Evolutionary conservation across 371 early-diverging fungal genomes (phyloP).

Genomic region (Circinella minor): DNA sequence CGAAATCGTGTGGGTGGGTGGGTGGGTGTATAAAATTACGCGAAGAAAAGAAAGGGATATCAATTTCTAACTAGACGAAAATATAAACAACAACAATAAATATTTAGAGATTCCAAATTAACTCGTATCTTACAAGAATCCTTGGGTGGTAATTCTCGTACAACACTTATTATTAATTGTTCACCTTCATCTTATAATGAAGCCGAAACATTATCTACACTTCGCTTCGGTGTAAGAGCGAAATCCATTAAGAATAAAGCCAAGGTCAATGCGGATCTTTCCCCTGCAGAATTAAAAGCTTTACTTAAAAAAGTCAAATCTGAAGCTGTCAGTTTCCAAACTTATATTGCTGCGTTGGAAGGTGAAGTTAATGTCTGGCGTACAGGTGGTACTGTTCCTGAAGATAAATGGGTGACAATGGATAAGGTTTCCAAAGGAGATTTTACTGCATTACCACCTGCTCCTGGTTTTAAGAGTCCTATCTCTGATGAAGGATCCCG

Average conservation of each 20-base stretch:
- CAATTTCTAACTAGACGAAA: neutral
- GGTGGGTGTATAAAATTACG: neutral
- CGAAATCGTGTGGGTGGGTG: neutral
- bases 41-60: neutral
- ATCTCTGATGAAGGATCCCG: constrained; percentile 57
- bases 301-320: constrained; percentile 86
- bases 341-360: constrained; percentile 82
- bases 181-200: constrained; percentile 96
- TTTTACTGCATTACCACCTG: constrained; percentile 43
- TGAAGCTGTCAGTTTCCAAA: constrained; percentile 78
- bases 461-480: constrained; percentile 57
- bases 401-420: constrained; percentile 75
- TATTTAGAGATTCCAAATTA: constrained; percentile 90
- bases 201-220: constrained; percentile 92
- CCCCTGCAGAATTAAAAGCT: constrained; percentile 89
- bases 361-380: constrained; percentile 90
- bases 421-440: constrained; percentile 65
- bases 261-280: constrained; percentile 94
- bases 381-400: constrained; percentile 74
- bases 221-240: constrained; percentile 97
- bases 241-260: constrained; percentile 99
- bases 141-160: constrained; percentile 95
- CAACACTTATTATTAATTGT: constrained; percentile 95
- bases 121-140: constrained; percentile 99
- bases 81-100: neutral